Evolutionary conservation across 495 filamentous ascomycete genomes (phyloP).

Genomic region (Neurospora sp.): DNA sequence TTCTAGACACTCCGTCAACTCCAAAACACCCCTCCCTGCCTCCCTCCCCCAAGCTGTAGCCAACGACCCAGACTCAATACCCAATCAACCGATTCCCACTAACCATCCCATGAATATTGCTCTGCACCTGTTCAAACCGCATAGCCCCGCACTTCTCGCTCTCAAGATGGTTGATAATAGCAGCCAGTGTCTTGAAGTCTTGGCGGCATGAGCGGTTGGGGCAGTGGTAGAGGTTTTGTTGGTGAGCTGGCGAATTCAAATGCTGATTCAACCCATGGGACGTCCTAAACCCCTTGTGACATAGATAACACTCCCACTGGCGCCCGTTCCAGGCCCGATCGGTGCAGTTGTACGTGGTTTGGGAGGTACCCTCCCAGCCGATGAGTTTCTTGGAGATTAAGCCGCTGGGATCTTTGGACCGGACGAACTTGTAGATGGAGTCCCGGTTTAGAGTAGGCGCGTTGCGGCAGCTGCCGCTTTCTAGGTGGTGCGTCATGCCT

Average conservation of each 20-base stretch:
- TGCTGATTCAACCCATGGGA: conserved; percentile 19
- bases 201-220: conserved; percentile 34
- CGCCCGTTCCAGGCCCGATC: conserved; percentile 15
- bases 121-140: conserved; percentile 39
- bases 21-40: not conserved
- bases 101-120: conserved; percentile 5
- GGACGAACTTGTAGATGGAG: conserved; percentile 19
- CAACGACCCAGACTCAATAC: not conserved
- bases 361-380: conserved; percentile 11
- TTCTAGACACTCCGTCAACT: not conserved
- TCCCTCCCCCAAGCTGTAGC: not conserved
- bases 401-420: conserved; percentile 20
- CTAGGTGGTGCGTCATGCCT: conserved; percentile 24
- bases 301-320: conserved; percentile 25
- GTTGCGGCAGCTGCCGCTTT: conserved; percentile 14
- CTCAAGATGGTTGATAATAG: conserved; percentile 45
- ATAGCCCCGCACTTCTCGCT: conserved; percentile 43
- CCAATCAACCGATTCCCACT: conserved; percentile 7
- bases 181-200: conserved; percentile 39
- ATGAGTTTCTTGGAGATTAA: conserved; percentile 26
- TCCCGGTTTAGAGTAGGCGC: conserved; percentile 18
- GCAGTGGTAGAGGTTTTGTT: conserved; percentile 45
- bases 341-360: conserved; percentile 12
- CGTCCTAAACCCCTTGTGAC: conserved; percentile 12
- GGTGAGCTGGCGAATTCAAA: conserved; percentile 27